These are phyloP conservation scores for Cladosporium halotolerans DNA, from an alignment of 2,329 filamentous ascomycete species.

Conservation along the genomic window DNA sequence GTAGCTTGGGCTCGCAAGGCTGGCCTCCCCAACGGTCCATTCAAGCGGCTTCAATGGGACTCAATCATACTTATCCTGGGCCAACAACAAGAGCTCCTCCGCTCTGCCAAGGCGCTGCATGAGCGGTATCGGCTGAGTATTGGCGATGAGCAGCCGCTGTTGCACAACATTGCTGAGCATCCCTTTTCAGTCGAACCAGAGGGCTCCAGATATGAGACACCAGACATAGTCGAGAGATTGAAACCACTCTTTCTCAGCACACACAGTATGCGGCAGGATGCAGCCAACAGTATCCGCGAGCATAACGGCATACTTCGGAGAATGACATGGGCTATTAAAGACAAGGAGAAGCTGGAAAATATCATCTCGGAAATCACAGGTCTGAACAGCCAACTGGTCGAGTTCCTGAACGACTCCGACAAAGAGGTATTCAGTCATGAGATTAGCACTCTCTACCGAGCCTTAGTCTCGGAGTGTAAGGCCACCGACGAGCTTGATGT, in stretches of 20 bases:
- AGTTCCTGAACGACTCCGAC: background rate
- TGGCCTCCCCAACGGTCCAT: background rate
- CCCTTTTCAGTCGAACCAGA: background rate
- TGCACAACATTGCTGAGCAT: background rate
- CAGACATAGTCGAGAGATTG: background rate
- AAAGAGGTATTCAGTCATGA: background rate
- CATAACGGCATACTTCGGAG: background rate
- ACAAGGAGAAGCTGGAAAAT: background rate
- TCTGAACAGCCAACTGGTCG: background rate
- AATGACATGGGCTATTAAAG: background rate
- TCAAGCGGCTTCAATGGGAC: background rate
- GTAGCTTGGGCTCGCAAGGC: background rate
- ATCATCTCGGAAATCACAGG: background rate
- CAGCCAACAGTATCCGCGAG: background rate
- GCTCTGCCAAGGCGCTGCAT: background rate
- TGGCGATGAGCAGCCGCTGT: background rate
- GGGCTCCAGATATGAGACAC: background rate
- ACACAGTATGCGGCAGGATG: background rate
- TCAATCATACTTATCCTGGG: background rate
- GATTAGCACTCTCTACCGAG: background rate
- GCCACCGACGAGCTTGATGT: background rate
- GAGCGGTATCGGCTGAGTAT: background rate
- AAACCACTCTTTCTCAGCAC: background rate
- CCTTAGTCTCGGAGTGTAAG: background rate
- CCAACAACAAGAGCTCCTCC: background rate